These are phyloP conservation scores for Balakata baccata DNA, from an alignment of 345 rosid species.

Conservation along the genomic window DNA sequence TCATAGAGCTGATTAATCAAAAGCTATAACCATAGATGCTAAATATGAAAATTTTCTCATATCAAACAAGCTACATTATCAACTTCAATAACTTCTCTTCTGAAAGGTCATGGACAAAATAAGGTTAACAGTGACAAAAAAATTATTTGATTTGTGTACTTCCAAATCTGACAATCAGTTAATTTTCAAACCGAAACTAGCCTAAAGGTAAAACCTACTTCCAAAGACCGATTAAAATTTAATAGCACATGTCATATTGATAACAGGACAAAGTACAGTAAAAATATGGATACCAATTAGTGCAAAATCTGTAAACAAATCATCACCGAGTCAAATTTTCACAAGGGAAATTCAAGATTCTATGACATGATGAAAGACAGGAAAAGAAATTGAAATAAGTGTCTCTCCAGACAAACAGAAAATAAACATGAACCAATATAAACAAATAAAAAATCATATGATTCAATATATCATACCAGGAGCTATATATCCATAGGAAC, in stretches of 20 bases:
- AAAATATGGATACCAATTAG: constrained; percentile 7
- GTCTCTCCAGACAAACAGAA: not conserved
- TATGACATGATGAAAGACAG: not conserved
- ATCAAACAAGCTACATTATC: not conserved
- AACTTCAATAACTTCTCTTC: not conserved
- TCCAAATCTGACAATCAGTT: constrained; percentile 23
- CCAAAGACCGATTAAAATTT: constrained; percentile 4
- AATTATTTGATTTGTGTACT: constrained; percentile 29
- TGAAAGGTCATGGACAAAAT: constrained; percentile 6
- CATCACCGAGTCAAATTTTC: constrained; percentile 20
- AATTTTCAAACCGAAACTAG: constrained; percentile 14
- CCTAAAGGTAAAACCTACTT: constrained; percentile 14
- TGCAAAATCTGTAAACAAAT: constrained; percentile 21
- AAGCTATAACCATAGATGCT: not conserved
- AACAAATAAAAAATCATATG: constrained; percentile 1
- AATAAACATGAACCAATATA: not conserved
- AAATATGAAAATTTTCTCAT: not conserved
- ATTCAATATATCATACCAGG: constrained; percentile 55
- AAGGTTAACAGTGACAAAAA: constrained; percentile 6
- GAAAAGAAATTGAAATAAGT: not conserved
- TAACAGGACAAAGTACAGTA: constrained; percentile 10
- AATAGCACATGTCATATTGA: constrained; percentile 23
- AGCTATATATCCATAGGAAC: constrained; percentile 92
- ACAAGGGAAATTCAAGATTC: not conserved
- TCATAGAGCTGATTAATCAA: constrained; percentile 14